Percentiles rank a stretch among this genome's conserved stretches.
Conservation (phyloP, 2,329 filamentous ascomycete species). For the Xylariaceae sp. region DNA sequence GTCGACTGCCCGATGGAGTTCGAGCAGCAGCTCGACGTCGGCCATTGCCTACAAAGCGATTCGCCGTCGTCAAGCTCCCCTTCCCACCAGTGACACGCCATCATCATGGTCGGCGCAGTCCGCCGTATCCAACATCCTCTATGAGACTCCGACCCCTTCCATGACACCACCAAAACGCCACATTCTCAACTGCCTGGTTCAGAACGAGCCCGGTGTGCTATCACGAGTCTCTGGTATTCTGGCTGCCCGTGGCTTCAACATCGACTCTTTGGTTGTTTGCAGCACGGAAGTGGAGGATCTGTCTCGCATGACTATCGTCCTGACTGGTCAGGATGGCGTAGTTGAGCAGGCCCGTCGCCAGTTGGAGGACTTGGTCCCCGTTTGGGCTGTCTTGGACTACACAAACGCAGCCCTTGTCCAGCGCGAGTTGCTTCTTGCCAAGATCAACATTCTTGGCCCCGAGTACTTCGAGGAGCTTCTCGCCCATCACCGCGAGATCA, state of each 20-base stretch:
- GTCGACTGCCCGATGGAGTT: constrained; percentile 32
- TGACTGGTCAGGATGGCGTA: constrained; percentile 92
- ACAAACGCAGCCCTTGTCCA: constrained; percentile 88
- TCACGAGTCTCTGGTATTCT: constrained; percentile 95
- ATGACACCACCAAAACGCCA: constrained; percentile 84
- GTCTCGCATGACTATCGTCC: constrained; percentile 97
- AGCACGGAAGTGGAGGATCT: constrained; percentile 96
- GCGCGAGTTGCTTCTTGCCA: constrained; percentile 89
- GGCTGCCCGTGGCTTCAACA: constrained; percentile 96
- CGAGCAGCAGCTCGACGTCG: constrained; percentile 71
- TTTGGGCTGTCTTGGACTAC: constrained; percentile 98
- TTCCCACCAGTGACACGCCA: constrained; percentile 70
- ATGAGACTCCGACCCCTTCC: constrained; percentile 88
- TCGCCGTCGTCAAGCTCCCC: constrained; percentile 80
- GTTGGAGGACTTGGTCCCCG: constrained; percentile 91
- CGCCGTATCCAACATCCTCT: constrained; percentile 96
- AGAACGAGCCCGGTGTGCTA: constrained; percentile 96
- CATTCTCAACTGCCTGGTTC: constrained; percentile 95
- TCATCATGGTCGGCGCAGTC: constrained; percentile 86
- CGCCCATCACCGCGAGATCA: constrained; percentile 89
- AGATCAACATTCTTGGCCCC: constrained; percentile 92
- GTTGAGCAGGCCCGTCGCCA: constrained; percentile 95
- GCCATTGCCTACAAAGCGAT: constrained; percentile 96
- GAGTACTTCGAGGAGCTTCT: constrained; percentile 98
- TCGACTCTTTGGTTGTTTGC: constrained; percentile 96